Evolutionary conservation across 768 basidiomycete species (phyloP), one percentile per base, ranked within the genome.

Genomic region (Hebeloma cylindrosporum): DNA sequence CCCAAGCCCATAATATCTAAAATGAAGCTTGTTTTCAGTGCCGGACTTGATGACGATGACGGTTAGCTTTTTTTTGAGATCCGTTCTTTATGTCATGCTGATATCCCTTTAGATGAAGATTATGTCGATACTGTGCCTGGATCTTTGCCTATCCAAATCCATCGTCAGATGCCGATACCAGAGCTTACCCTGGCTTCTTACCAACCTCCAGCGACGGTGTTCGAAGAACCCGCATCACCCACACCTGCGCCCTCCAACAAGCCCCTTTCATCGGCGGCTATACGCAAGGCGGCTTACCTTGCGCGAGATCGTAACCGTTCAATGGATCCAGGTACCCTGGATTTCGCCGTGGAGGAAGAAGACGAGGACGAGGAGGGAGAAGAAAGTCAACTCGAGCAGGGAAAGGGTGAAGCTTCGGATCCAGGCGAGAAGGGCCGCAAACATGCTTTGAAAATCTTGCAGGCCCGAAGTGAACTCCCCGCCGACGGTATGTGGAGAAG

Each of bases 401-500:
- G 63, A 2, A 63, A 45, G 3, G 40, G 52, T 3, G 59, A 51
- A 8, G 43, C 60, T 2, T 56, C 54, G 10, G 61, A 68, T 10
- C 55, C 55, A 14, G 73, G 71, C 0, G 72, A 68, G 18, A 73
- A 81, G 30, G 79, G 80, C 1, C 71, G 80, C 34, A 73, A 72
- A 50, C 77, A 71, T 34, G 87, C 88, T 2, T 58, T 82, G 50
- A 80, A 72, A 65, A 91, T 91, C 38, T 66, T 90, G 39, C 75
- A 88, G 59, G 78, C 79, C 16, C 75, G 85, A 37, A 84, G 78
- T 52, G 74, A 78, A 61, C 51, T 89, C 18, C 88, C 88, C 2
- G 75, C 74, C 47, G 75, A 74, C 45, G 83, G 86, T 27, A 88
- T 89, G 86, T 90, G 86, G 86, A 74, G 85, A 56, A 90, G 88